A percentile compares a stretch with the other conserved stretches of the same genome.
These are phyloP conservation scores for Pueraria montana DNA, from an alignment of 306 rosid genomes.

Conservation along the genomic window DNA sequence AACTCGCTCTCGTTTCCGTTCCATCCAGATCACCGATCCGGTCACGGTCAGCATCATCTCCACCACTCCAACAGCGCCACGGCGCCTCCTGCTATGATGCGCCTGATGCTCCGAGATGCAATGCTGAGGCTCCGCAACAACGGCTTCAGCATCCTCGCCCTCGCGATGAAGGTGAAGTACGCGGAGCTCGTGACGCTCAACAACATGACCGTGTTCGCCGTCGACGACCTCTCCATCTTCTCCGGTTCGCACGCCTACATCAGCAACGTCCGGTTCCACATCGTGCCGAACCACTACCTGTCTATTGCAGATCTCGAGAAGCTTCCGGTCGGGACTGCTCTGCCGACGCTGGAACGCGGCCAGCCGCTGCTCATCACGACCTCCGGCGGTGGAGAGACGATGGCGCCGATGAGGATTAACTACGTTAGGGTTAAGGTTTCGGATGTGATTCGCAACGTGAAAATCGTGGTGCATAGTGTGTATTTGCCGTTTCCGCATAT, in stretches of 20 bases:
- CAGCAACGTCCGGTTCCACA: conserved; percentile 70
- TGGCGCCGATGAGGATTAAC: conserved; percentile 71
- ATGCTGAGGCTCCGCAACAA: conserved; percentile 78
- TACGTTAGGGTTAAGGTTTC: conserved; percentile 70
- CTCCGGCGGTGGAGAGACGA: conserved; percentile 51
- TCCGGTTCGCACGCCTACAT: conserved; percentile 74
- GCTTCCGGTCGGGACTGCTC: conserved; percentile 68
- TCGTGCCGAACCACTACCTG: conserved; percentile 69
- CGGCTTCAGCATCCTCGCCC: conserved; percentile 72
- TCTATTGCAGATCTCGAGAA: conserved; percentile 67
- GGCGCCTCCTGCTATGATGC: conserved; percentile 62
- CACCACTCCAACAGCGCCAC: conserved; percentile 36
- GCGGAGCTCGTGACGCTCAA: conserved; percentile 63
- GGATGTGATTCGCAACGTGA: conserved; percentile 67
- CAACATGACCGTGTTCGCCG: conserved; percentile 76
- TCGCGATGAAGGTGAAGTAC: conserved; percentile 72
- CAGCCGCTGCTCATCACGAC: conserved; percentile 68
- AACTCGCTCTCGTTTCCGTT: conserved; percentile 64
- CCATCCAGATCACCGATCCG: conserved; percentile 61
- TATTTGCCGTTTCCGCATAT: conserved; percentile 80
- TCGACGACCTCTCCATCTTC: conserved; percentile 74
- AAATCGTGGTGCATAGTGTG: conserved; percentile 68
- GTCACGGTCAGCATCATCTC: conserved; percentile 27
- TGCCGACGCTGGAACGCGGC: conserved; percentile 67
- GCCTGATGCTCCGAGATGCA: conserved; percentile 72